phyloP scores from a whole-genome alignment of 768 basidiomycete genomes.

The Amanita pallidorosea region DNA sequence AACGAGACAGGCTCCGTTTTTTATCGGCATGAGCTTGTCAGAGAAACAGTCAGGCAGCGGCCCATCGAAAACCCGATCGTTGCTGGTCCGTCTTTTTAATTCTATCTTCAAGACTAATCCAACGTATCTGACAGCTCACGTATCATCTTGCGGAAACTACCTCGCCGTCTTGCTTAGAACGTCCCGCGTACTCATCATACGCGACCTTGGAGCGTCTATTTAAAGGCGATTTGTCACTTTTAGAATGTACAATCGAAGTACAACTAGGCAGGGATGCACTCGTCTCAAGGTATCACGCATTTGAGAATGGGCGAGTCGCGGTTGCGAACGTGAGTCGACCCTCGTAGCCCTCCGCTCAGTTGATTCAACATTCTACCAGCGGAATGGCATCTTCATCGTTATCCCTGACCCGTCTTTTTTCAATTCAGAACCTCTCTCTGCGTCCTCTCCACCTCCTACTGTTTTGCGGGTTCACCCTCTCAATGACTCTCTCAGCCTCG shows the following conservation, averaged over 20 bases:
- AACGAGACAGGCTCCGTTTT: neutral
- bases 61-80: constrained; percentile 30
- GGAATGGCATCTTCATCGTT: constrained; percentile 21
- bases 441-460: constrained; percentile 19
- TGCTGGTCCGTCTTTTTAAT: constrained; percentile 24
- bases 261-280: constrained; percentile 24
- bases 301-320: constrained; percentile 31
- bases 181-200: constrained; percentile 30
- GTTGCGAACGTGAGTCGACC: constrained; percentile 33
- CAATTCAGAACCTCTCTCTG: neutral
- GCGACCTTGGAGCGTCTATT: constrained; percentile 30
- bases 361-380: constrained; percentile 10
- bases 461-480: constrained; percentile 11
- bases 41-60: neutral
- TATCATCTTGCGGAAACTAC: constrained; percentile 39
- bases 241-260: constrained; percentile 25
- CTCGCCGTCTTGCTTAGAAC: constrained; percentile 27
- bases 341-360: neutral
- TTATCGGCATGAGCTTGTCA: neutral
- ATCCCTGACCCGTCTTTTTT: constrained; percentile 14
- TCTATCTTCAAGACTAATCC: neutral
- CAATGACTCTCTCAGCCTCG: constrained; percentile 17
- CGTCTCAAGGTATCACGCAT: constrained; percentile 36
- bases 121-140: constrained; percentile 23
- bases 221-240: constrained; percentile 15